These are phyloP conservation scores for Solanum ossicruentum DNA, from an alignment of 257 asterid species.

Conservation along the genomic window DNA sequence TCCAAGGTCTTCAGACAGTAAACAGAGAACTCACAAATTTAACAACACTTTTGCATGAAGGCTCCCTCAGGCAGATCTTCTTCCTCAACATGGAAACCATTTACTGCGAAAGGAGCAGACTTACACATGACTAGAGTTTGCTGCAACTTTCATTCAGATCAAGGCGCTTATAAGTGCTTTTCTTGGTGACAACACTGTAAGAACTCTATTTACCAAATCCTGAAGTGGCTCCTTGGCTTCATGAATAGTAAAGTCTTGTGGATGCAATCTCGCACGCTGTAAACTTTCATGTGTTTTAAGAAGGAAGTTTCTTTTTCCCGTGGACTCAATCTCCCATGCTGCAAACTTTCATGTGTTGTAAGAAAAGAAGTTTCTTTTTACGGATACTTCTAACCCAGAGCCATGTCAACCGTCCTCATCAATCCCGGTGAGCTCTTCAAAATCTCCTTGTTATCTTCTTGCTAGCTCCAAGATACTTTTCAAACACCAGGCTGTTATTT, in stretches of 20 bases:
- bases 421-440: background rate
- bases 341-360: slow-evolving; percentile 58
- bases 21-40: slow-evolving; percentile 70
- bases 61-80: slow-evolving; percentile 71
- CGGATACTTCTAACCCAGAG: slow-evolving; percentile 16
- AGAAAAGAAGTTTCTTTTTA: slow-evolving; percentile 35
- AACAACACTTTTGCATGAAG: slow-evolving; percentile 80
- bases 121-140: slow-evolving; percentile 83
- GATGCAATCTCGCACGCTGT: background rate
- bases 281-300: slow-evolving; percentile 63
- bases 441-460: no score
- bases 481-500: slow-evolving; percentile 23
- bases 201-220: slow-evolving; percentile 79
- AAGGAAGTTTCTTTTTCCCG: slow-evolving; percentile 4
- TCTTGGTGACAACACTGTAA: slow-evolving; percentile 64
- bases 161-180: slow-evolving; percentile 88
- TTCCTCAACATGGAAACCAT: slow-evolving; percentile 52
- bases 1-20: slow-evolving; percentile 87
- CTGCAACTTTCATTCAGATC: slow-evolving; percentile 55
- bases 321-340: background rate
- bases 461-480: background rate
- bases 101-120: slow-evolving; percentile 45
- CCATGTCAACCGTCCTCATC: background rate
- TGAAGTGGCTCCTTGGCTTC: slow-evolving; percentile 90
- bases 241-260: background rate